These are phyloP conservation scores for Prinsepia uniflora DNA, from an alignment of 306 rosid species.

Conservation along the genomic window DNA sequence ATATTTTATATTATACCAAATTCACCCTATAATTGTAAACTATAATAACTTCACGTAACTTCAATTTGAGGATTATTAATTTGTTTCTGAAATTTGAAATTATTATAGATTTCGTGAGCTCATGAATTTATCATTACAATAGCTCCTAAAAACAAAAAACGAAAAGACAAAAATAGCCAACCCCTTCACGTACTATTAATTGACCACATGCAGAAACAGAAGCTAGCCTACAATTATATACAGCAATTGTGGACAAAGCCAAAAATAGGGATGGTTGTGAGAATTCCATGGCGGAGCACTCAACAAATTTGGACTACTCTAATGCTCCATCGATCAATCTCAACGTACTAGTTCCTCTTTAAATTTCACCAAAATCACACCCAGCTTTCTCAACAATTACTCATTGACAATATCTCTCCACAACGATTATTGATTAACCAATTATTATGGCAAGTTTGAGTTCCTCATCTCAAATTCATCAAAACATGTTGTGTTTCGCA, in stretches of 20 bases:
- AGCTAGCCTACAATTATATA: not conserved
- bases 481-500: not conserved
- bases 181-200: not conserved
- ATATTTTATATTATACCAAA: no score
- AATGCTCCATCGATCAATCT: not conserved
- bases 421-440: no score
- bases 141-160: no score
- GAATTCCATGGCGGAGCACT: constrained; percentile 8
- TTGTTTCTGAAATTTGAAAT: no score
- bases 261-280: not conserved
- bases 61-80: no score
- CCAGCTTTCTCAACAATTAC: not conserved
- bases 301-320: not conserved
- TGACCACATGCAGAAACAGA: not conserved
- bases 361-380: not conserved
- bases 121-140: not conserved
- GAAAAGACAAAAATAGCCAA: not conserved
- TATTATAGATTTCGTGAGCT: not conserved
- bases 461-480: not conserved
- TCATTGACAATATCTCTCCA: not conserved
- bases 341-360: not conserved
- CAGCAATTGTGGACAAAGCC: not conserved
- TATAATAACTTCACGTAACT: no score
- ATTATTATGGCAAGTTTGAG: no score
- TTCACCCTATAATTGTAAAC: no score